Percentiles rank a stretch among this genome's conserved stretches.
phyloP scores from a whole-genome alignment of 805 yeast genomes.

The Vanderwaltozyma yarrowii region DNA sequence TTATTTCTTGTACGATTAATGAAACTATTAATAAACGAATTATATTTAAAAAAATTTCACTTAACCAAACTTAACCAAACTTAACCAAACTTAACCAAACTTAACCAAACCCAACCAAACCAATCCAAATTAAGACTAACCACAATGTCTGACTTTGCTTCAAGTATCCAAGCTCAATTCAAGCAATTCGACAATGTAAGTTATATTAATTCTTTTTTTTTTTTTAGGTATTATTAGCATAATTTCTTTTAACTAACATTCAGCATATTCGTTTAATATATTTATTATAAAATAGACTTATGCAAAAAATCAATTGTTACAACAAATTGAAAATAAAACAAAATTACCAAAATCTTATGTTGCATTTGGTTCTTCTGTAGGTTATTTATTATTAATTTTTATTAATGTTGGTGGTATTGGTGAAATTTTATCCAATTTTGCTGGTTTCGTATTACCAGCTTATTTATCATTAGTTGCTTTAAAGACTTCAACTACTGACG shows the following conservation, averaged over 20 bases:
- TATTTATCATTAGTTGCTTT: slow-evolving; percentile 80
- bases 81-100: no score
- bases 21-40: not conserved
- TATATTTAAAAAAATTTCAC: no score
- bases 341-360: slow-evolving; percentile 78
- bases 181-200: slow-evolving; percentile 39
- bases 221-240: not conserved
- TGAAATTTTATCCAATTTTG: slow-evolving; percentile 83
- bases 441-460: slow-evolving; percentile 85
- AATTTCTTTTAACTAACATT: not conserved
- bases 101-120: no score
- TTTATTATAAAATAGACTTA: slow-evolving; percentile 14
- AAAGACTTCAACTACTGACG: slow-evolving; percentile 54
- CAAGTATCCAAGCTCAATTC: slow-evolving; percentile 39
- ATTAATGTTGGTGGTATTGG: slow-evolving; percentile 93
- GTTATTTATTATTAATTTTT: slow-evolving; percentile 71
- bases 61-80: no score
- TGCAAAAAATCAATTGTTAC: slow-evolving; percentile 27
- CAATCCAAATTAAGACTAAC: not conserved
- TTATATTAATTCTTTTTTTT: slow-evolving; percentile 5
- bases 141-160: slow-evolving; percentile 35
- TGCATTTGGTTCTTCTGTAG: slow-evolving; percentile 49
- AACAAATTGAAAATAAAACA: slow-evolving; percentile 35
- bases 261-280: not conserved
- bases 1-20: no score